A percentile compares a stretch with the other conserved stretches of the same genome.
These are phyloP conservation scores for Pulveroboletus sp. DNA, from an alignment of 768 basidiomycete species.

Conservation along the genomic window DNA sequence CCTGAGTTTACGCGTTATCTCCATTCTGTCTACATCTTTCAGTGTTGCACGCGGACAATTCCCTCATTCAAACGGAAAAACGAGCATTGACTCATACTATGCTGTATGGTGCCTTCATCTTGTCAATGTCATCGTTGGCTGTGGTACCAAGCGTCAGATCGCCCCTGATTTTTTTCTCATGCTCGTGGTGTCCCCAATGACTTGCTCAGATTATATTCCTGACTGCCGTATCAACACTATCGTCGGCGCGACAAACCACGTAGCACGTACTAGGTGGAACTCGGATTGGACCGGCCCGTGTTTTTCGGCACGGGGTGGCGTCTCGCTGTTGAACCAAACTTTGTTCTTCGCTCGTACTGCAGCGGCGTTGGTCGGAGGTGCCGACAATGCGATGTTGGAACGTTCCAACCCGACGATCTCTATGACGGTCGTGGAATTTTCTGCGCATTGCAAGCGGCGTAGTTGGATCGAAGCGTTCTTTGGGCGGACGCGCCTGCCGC, in stretches of 20 bases:
- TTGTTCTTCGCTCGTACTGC: background rate
- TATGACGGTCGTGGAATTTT: constrained; percentile 11
- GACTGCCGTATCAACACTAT: constrained; percentile 39
- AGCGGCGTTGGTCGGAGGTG: constrained; percentile 5
- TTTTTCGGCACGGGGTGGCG: constrained; percentile 38
- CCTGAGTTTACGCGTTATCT: too few species aligned
- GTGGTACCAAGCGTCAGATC: background rate
- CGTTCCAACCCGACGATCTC: constrained; percentile 5
- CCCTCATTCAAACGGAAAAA: too few species aligned
- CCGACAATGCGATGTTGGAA: constrained; percentile 3
- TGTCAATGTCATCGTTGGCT: constrained; percentile 8
- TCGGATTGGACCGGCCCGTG: too few species aligned
- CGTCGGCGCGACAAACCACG: constrained; percentile 44
- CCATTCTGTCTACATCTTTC: too few species aligned
- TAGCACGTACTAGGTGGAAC: constrained; percentile 39
- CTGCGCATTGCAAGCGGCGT: constrained; percentile 5
- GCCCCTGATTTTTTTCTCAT: background rate
- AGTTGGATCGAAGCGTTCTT: background rate
- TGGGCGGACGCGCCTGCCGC: background rate
- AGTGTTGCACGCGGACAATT: too few species aligned
- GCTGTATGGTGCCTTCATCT: too few species aligned
- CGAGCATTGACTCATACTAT: background rate
- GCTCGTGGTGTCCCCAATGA: background rate
- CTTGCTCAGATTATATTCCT: too few species aligned
- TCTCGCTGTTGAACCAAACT: background rate